phyloP scores from a whole-genome alignment of 805 yeast genomes.

The Myxozyma neotropica region DNA sequence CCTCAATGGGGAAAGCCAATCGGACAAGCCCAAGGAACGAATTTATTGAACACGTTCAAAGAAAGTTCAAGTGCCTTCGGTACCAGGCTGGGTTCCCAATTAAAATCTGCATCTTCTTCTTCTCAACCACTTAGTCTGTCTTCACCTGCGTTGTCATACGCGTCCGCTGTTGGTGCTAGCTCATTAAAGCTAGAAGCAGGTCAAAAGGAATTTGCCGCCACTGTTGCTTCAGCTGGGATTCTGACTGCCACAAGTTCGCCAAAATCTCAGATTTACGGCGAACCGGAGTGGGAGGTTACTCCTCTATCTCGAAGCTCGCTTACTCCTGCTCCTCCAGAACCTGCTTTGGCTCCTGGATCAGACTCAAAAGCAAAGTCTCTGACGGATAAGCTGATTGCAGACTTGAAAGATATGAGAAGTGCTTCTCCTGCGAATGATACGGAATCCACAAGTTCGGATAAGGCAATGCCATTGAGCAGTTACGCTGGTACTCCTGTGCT shows the following conservation, averaged over 20 bases:
- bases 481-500: background rate
- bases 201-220: background rate
- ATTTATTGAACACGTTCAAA: background rate
- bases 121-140: conserved; percentile 1
- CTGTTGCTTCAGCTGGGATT: background rate
- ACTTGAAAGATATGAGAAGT: background rate
- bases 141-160: conserved; percentile 1
- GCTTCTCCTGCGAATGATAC: background rate
- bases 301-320: background rate
- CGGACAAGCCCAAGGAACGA: background rate
- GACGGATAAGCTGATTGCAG: background rate
- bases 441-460: background rate
- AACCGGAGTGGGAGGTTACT: conserved; percentile 8
- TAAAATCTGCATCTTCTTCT: background rate
- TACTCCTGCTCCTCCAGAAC: background rate
- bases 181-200: background rate
- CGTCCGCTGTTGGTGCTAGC: background rate
- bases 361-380: background rate
- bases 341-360: background rate
- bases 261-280: background rate
- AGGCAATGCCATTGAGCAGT: background rate
- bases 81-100: too few relatives aligned
- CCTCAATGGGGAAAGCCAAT: background rate
- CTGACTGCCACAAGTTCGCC: background rate
- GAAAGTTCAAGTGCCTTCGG: background rate